Conservation (phyloP, 164 flowering plant species). For the Houttuynia cordata region DNA sequence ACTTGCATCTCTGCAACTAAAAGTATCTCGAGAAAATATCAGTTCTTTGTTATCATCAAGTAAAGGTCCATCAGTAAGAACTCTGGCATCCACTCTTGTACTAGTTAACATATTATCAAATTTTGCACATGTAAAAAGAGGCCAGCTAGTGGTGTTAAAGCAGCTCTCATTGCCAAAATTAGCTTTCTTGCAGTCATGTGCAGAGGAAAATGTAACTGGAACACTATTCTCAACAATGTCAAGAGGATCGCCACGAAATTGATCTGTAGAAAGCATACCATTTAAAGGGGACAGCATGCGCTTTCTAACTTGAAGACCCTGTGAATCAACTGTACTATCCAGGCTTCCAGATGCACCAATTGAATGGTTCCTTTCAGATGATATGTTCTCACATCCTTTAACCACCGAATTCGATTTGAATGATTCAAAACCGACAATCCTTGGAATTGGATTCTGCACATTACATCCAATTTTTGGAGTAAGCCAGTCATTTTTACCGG, state of each 20-base stretch:
- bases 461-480: conserved; percentile 22
- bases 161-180: conserved; percentile 27
- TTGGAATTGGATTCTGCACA: conserved; percentile 38
- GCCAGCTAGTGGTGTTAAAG: conserved; percentile 14
- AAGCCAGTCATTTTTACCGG: conserved; percentile 17
- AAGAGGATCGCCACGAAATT: conserved; percentile 36
- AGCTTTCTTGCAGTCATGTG: conserved; percentile 51
- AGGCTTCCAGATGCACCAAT: conserved; percentile 10
- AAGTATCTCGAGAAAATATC: conserved; percentile 17
- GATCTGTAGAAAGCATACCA: conserved; percentile 26
- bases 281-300: conserved; percentile 63
- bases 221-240: conserved; percentile 22
- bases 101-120: conserved; percentile 13
- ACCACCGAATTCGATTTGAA: conserved; percentile 14
- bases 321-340: conserved; percentile 20
- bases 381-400: conserved; percentile 13
- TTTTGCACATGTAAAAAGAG: conserved; percentile 24
- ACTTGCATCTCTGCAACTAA: conserved; percentile 11
- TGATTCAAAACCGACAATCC: conserved; percentile 67
- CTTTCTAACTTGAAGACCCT: conserved; percentile 47
- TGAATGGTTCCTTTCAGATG: conserved; percentile 9
- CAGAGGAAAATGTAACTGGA: conserved; percentile 5
- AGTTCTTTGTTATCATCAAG: conserved; percentile 29
- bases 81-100: conserved; percentile 14
- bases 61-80: conserved; percentile 66